Percentiles rank a stretch among this genome's conserved stretches.
phyloP scores from a whole-genome alignment of 345 rosid genomes.

The Eucalyptus dawsonii region DNA sequence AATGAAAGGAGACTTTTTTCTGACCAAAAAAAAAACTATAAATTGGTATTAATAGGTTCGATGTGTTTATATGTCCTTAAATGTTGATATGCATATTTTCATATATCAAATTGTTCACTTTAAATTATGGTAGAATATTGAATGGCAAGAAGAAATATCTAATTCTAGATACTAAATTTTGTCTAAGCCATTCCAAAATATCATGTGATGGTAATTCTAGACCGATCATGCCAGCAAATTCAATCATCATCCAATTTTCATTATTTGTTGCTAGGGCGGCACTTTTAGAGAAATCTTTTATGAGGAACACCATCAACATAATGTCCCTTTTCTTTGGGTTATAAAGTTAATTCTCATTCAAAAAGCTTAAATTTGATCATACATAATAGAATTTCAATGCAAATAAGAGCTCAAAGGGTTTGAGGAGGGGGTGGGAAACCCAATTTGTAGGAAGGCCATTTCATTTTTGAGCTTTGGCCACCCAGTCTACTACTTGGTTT shows the following conservation, averaged over 20 bases:
- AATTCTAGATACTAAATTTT: background rate
- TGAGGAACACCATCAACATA: fast-evolving
- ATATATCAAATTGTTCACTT: background rate
- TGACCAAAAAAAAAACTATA: background rate
- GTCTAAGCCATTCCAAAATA: fast-evolving
- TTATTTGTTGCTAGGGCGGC: background rate
- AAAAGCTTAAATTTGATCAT: background rate
- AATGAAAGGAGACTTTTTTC: background rate
- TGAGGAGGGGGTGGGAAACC: no score
- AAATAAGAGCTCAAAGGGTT: no score
- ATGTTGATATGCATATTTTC: background rate
- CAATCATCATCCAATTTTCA: background rate
- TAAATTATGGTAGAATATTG: background rate
- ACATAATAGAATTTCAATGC: no score
- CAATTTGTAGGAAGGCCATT: no score
- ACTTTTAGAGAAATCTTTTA: background rate
- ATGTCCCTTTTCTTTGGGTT: background rate
- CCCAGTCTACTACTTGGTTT: no score
- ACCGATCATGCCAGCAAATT: fast-evolving
- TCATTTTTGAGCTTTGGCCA: no score
- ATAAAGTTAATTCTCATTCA: background rate
- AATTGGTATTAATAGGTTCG: background rate
- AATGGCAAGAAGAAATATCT: background rate
- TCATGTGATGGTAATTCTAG: fast-evolving
- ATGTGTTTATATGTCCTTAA: background rate